phyloP scores from a whole-genome alignment of 208 protist genomes.

The Strigomonas galati region DNA sequence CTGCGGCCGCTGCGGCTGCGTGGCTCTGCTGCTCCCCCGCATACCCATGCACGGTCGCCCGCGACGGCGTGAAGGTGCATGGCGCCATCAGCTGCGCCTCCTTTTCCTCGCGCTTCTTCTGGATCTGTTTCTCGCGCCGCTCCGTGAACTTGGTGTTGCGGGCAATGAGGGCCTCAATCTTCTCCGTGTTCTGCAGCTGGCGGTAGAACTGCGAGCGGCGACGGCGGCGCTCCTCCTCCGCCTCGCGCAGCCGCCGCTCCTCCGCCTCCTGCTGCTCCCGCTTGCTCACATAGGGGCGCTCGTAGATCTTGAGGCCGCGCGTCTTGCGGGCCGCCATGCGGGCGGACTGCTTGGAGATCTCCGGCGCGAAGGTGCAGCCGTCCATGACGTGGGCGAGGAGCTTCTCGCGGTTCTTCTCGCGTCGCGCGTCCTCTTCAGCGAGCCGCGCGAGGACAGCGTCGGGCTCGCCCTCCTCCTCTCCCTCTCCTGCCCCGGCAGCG shows the following conservation, averaged over 20 bases:
- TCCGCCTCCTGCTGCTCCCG: conserved; percentile 10
- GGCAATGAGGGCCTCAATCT: conserved; percentile 25
- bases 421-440: conserved; percentile 21
- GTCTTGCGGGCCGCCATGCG: conserved; percentile 32
- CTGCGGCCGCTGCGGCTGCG: not conserved
- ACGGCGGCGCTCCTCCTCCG: conserved; percentile 1
- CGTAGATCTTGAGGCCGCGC: conserved; percentile 32
- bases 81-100: conserved; percentile 15
- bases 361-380: conserved; percentile 37
- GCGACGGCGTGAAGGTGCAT: conserved; percentile 41
- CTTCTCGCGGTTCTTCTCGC: conserved; percentile 21
- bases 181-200: conserved; percentile 14
- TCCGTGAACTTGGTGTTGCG: conserved; percentile 41
- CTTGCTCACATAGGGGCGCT: conserved; percentile 18
- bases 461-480: conserved; percentile 6
- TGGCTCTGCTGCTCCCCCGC: no score
- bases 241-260: conserved; percentile 10
- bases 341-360: conserved; percentile 23
- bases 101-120: conserved; percentile 9
- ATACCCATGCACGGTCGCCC: no score
- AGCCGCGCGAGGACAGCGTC: conserved; percentile 27
- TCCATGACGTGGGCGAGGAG: conserved; percentile 19
- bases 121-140: conserved; percentile 15
- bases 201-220: not conserved
- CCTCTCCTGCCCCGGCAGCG: conserved; percentile 8